Base-by-base conservation (phyloP, 148 eudicot species). In the Amaranthus cruentus region DNA sequence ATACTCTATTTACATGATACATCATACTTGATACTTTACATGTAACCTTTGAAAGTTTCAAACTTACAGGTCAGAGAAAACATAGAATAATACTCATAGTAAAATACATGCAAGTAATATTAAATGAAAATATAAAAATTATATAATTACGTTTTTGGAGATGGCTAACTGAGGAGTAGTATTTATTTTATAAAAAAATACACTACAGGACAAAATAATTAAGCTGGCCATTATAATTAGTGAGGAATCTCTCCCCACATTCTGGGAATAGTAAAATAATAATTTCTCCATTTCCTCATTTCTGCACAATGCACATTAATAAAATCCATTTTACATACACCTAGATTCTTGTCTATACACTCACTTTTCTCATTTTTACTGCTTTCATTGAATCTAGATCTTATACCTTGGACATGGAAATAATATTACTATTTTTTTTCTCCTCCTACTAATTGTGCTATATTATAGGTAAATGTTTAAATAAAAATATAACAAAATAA, bases 381-480 rank as follows among this genome's bases (percentile, higher is more conserved):
- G 62, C 75, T 75, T 70, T 72, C 70, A 52, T 70, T 52, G 43
- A 63, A 75, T 80, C 76, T 80, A 75, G 76, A 75, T 75, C 79
- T 75, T 71, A 80, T 71, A 80, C 82, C 59, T 52, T n/a, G 51
- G 58, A 54, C 38, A 0, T 28, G 57, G 66, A 58, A 71, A 69
- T 78, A 57, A 46, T 50, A 68, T 50, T 61, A 73, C 66, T 9
- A 58, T 43, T 48, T 10, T 74, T 62, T 59, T 73, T 18, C 42
- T 9, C 55, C 50, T 62, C 44, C 47, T 75, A 3, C 21, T 6
- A 15, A 61, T 63, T 68, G 58, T 57, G 72, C 70, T 62, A 47
- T 13, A 56, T 9, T 8, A 44, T 53, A 71, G 64, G 52, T 47
- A 56, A 2, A n/a, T 46, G 64, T 28, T 58, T 44, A 14, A 44